Base-by-base conservation (phyloP, 306 rosid genomes). In the Begonia masoniana region DNA sequence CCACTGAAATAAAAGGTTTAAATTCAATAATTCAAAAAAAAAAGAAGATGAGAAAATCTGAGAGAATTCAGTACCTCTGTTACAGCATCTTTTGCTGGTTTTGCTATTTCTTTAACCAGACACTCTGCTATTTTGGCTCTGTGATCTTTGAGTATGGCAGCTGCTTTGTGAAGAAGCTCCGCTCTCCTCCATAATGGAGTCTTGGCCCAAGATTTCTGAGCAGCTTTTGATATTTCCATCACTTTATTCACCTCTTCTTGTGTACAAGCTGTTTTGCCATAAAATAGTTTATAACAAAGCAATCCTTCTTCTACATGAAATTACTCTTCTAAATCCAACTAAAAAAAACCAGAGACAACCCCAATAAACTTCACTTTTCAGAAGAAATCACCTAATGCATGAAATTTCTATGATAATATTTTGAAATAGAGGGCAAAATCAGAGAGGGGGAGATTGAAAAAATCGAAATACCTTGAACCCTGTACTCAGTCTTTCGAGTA, bases 181-280 rank as follows among this genome's bases (percentile, higher is more conserved):
- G 99, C 96, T 15, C 99, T 54, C 75, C 81, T 91, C 99, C 96
- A 91, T 1, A 92, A 82, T 21, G 99, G 99, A n/a, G 96, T 92
- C 77, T 83, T 92, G 3, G 99, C 96, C 99, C 96, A 92, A 56
- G 67, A 58, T 60, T 92, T 86, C 58, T 92, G 99, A 23, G 96
- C 99, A 8, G 78, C 54, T 70, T 86, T 86, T 59, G 96, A 84
- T 7, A 64, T 67, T 39, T 86, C 95, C 80, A 92, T 83, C 7
- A 77, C 94, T 74, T 77, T 81, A 58, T 92, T 92, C 49, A 92
- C 99, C 78, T 86, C 99, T 69, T 79, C 96, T 71, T 83, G 94
- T 64, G 88, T 74, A 59, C 99, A 92, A 50, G 93, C 99, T 92
- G 72, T 70, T 52, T 51, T 0, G 65, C 54, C 51, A 70, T 60